Conservation (phyloP, 2,329 filamentous ascomycete genomes). For the Trichoderma oligosporum region DNA sequence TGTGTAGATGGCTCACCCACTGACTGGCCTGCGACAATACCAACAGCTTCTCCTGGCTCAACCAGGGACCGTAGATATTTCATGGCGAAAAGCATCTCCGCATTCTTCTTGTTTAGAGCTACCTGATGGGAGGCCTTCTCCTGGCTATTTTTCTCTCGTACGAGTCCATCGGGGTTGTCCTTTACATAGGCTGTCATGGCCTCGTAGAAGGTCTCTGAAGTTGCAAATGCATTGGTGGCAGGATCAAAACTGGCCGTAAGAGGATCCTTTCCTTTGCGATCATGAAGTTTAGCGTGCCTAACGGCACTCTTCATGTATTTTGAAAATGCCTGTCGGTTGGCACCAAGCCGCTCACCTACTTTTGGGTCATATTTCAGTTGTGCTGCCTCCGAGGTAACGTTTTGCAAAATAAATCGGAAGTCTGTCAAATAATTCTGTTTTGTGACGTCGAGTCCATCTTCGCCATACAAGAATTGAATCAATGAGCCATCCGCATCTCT, state of each 20-base stretch:
- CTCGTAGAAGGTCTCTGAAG: conserved; percentile 80
- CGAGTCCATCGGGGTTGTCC: conserved; percentile 62
- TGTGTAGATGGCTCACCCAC: conserved; percentile 97
- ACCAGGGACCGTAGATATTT: conserved; percentile 92
- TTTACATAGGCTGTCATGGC: conserved; percentile 74
- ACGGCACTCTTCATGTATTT: conserved; percentile 78
- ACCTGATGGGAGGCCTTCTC: conserved; percentile 33
- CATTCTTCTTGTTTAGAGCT: conserved; percentile 63
- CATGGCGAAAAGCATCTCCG: conserved; percentile 79
- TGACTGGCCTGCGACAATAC: conserved; percentile 93
- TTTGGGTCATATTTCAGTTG: conserved; percentile 65
- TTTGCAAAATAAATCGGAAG: conserved; percentile 86
- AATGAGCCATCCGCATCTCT: conserved; percentile 90
- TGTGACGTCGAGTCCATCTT: conserved; percentile 90
- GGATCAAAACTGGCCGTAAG: conserved; percentile 70
- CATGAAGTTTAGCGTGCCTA: conserved; percentile 62
- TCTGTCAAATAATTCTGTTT: conserved; percentile 90
- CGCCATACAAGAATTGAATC: conserved; percentile 93
- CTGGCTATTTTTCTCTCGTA: conserved; percentile 44
- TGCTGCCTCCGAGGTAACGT: conserved; percentile 74
- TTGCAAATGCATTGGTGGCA: conserved; percentile 74
- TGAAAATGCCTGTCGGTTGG: conserved; percentile 58
- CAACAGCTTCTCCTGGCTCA: conserved; percentile 93
- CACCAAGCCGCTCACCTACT: conserved; percentile 43
- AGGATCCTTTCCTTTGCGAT: conserved; percentile 65